A percentile compares a stretch with the other conserved stretches of the same genome.
These are phyloP conservation scores for Sporothrix protearum DNA, from an alignment of 2,329 filamentous ascomycete genomes.

Conservation along the genomic window DNA sequence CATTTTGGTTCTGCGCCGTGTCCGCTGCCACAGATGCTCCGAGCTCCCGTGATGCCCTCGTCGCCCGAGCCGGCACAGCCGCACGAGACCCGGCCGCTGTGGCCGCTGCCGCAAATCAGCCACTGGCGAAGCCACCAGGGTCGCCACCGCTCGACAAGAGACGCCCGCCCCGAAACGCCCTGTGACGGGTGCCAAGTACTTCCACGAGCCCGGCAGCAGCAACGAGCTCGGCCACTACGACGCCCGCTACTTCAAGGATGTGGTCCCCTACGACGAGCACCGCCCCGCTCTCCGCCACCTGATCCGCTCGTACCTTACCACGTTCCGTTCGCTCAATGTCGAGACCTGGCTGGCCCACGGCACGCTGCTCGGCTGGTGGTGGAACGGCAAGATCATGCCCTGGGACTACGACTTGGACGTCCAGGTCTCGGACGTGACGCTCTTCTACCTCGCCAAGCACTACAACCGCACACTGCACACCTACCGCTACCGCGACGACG, in stretches of 20 bases:
- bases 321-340: constrained; percentile 59
- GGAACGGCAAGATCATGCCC: constrained; percentile 73
- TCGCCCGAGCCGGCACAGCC: neutral
- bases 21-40: neutral
- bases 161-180: constrained; percentile 8
- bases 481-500: constrained; percentile 48
- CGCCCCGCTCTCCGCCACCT: constrained; percentile 64
- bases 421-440: constrained; percentile 66
- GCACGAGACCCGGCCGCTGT: neutral
- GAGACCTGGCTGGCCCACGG: constrained; percentile 88
- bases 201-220: constrained; percentile 60
- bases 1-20: constrained; percentile 12
- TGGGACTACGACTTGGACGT: constrained; percentile 86
- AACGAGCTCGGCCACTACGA: constrained; percentile 70
- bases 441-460: constrained; percentile 60
- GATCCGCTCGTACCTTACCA: constrained; percentile 68
- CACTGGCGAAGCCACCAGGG: constrained; percentile 7
- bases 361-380: constrained; percentile 83
- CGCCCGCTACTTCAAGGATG: constrained; percentile 60
- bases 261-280: constrained; percentile 64
- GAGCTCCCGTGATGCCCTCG: neutral
- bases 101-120: neutral
- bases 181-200: constrained; percentile 51
- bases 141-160: constrained; percentile 19
- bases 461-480: constrained; percentile 66